A percentile compares a stretch with the other conserved stretches of the same genome.
phyloP scores from a whole-genome alignment of 306 rosid genomes.

The Cucurbita argyrosperma region DNA sequence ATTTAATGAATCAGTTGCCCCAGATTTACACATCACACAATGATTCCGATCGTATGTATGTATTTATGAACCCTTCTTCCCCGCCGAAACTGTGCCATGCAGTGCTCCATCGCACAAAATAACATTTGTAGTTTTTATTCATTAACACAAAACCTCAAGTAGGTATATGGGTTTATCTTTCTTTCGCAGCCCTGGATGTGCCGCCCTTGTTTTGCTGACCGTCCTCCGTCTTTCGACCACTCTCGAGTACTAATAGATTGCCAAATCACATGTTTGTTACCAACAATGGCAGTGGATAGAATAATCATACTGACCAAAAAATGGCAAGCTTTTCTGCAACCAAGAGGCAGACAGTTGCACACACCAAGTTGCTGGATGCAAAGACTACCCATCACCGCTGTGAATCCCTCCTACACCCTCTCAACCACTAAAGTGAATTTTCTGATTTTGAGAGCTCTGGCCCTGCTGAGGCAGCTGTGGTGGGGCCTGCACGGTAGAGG shows the following conservation, averaged over 20 bases:
- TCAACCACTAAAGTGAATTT: conserved; percentile 82
- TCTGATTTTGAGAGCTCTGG: conserved; percentile 89
- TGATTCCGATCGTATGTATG: conserved; percentile 12
- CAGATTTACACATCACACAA: not conserved
- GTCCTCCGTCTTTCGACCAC: conserved; percentile 29
- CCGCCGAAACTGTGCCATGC: conserved; percentile 67
- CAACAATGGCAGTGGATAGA: conserved; percentile 22
- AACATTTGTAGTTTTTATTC: conserved; percentile 21
- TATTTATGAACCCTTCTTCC: conserved; percentile 33
- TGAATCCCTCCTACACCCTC: conserved; percentile 24
- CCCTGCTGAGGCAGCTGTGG: conserved; percentile 70
- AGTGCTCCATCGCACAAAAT: conserved; percentile 11
- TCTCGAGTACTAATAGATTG: conserved; percentile 3
- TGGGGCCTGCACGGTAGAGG: conserved; percentile 65
- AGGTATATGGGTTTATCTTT: conserved; percentile 60
- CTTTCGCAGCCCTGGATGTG: conserved; percentile 65
- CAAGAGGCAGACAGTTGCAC: conserved; percentile 54
- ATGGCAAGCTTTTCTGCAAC: conserved; percentile 25
- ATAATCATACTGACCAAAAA: conserved; percentile 18
- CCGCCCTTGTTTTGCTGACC: conserved; percentile 40
- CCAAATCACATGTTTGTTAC: conserved; percentile 12
- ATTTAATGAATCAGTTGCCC: conserved; percentile 10
- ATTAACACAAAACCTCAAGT: conserved; percentile 53
- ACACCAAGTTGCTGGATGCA: conserved; percentile 72
- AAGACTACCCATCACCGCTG: conserved; percentile 85